Percentiles rank a stretch among this genome's conserved stretches.
These are phyloP conservation scores for Euphorbia corollata DNA, from an alignment of 441 rosid genomes.

Conservation along the genomic window DNA sequence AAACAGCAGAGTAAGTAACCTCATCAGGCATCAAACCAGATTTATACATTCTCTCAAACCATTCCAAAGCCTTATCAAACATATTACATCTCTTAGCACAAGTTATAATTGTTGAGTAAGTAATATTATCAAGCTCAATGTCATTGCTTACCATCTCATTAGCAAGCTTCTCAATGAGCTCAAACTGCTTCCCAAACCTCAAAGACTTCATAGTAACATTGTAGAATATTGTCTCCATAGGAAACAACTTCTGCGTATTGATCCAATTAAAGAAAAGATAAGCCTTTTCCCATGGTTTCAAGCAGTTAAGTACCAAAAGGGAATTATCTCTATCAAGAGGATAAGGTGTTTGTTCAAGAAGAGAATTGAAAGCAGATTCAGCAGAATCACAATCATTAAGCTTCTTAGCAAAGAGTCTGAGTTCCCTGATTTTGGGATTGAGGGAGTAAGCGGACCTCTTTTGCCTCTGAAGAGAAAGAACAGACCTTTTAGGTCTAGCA, in stretches of 20 bases:
- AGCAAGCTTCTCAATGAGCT: conserved; percentile 69
- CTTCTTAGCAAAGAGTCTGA: conserved; percentile 59
- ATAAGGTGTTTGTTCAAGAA: conserved; percentile 53
- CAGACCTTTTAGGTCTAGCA: conserved; percentile 67
- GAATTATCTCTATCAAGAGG: conserved; percentile 57
- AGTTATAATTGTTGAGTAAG: conserved; percentile 87
- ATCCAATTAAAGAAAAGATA: conserved; percentile 68
- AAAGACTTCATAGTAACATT: conserved; percentile 78
- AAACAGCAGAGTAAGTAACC: conserved; percentile 75
- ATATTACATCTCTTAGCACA: conserved; percentile 70
- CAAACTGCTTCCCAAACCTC: conserved; percentile 82
- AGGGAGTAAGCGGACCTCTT: conserved; percentile 53
- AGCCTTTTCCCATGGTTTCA: conserved; percentile 61
- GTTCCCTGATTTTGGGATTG: conserved; percentile 61
- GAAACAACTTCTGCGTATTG: conserved; percentile 56
- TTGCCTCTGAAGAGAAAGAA: conserved; percentile 77
- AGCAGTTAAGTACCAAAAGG: conserved; percentile 57
- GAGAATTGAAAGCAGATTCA: conserved; percentile 38
- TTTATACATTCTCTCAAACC: conserved; percentile 90
- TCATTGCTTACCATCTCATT: conserved; percentile 71
- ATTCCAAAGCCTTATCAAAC: conserved; percentile 76
- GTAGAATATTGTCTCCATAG: conserved; percentile 70
- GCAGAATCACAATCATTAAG: conserved; percentile 43
- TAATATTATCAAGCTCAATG: conserved; percentile 78
- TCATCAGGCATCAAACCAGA: conserved; percentile 95